These are phyloP conservation scores for Pestalotiopsis sp. DNA, from an alignment of 2,329 filamentous ascomycete species.

Conservation along the genomic window DNA sequence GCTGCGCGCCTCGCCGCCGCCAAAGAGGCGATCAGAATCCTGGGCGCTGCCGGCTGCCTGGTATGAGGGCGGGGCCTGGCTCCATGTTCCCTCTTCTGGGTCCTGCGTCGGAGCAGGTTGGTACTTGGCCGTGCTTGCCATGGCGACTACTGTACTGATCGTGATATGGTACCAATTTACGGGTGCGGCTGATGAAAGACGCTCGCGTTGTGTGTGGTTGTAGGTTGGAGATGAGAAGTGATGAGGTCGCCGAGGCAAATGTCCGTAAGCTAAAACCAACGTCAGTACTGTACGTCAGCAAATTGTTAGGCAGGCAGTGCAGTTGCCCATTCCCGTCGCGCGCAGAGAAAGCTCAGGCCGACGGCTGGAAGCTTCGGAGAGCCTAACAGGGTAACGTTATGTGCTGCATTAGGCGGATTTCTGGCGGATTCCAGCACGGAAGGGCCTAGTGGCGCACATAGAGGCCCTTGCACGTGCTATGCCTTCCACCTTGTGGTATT, in stretches of 20 bases:
- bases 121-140: constrained; percentile 82
- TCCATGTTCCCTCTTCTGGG: constrained; percentile 69
- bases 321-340: neutral
- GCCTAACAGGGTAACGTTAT: neutral
- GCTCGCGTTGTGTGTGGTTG: neutral
- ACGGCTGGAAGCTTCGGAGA: neutral
- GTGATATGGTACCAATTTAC: neutral
- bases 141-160: constrained; percentile 36
- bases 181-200: neutral
- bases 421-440: neutral
- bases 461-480: neutral
- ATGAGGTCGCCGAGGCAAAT: neutral
- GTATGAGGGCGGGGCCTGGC: constrained; percentile 82
- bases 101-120: constrained; percentile 82
- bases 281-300: neutral
- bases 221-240: neutral
- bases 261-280: neutral
- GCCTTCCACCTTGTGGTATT: neutral
- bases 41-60: constrained; percentile 43
- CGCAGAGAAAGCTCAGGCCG: neutral
- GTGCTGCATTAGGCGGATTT: neutral
- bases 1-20: constrained; percentile 68
- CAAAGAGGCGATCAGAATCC: constrained; percentile 61
- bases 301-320: neutral
- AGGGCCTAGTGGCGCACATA: neutral